These are phyloP conservation scores for Talaromyces sp. DNA, from an alignment of 2,329 filamentous ascomycete species.

Conservation along the genomic window DNA sequence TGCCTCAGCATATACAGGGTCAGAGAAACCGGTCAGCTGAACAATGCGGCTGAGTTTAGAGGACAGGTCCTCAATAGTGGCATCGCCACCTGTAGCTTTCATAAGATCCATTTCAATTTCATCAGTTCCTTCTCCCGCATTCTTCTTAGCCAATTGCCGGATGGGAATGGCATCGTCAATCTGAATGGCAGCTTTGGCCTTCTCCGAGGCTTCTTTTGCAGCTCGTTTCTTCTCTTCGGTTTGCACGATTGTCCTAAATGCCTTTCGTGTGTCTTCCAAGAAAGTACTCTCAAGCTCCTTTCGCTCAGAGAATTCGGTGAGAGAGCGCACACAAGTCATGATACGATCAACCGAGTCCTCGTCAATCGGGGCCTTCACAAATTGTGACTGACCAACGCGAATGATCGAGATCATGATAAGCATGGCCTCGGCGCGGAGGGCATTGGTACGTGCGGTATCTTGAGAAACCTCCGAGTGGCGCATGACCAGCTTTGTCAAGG, in stretches of 20 bases:
- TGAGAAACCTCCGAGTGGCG: conserved; percentile 89
- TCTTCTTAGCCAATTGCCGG: conserved; percentile 89
- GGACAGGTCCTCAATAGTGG: conserved; percentile 75
- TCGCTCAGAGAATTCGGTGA: conserved; percentile 83
- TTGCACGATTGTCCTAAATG: conserved; percentile 95
- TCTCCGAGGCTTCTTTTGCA: conserved; percentile 88
- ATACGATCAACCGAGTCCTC: conserved; percentile 98
- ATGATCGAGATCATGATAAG: conserved; percentile 99
- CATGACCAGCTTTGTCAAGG: conserved; percentile 96
- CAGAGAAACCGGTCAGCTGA: conserved; percentile 95
- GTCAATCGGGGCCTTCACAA: conserved; percentile 94
- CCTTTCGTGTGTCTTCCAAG: conserved; percentile 88
- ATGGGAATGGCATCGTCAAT: conserved; percentile 94
- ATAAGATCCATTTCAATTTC: conserved; percentile 87
- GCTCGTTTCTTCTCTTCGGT: conserved; percentile 96
- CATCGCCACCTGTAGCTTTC: conserved; percentile 88
- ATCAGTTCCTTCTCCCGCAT: conserved; percentile 72
- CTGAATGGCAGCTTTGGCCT: conserved; percentile 88
- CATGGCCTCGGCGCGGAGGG: conserved; percentile 94
- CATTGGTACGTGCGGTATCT: conserved; percentile 83
- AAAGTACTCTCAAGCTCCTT: conserved; percentile 91
- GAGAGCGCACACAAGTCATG: conserved; percentile 91
- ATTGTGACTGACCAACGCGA: conserved; percentile 96
- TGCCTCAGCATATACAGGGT: conserved; percentile 96
- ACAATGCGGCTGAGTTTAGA: conserved; percentile 96